Conservation (phyloP, 2,329 filamentous ascomycete species). For the Verticillium dahliae region DNA sequence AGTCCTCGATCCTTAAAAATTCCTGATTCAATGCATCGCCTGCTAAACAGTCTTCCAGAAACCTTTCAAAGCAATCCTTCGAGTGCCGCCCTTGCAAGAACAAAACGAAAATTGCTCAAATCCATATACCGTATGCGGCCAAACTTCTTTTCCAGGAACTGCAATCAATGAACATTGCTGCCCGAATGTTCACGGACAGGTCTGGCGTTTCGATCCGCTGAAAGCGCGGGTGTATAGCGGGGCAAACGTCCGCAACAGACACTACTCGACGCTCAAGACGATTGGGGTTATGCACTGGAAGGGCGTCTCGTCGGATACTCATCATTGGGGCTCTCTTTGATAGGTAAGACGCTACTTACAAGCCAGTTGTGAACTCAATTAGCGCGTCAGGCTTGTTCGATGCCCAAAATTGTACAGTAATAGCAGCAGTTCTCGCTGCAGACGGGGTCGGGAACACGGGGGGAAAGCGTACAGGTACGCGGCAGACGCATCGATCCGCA, state of each 20-base stretch:
- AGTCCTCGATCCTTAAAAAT: conserved; percentile 35
- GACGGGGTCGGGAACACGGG: not conserved
- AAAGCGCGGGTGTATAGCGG: conserved; percentile 6
- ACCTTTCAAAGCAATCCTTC: conserved; percentile 91
- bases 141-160: conserved; percentile 98
- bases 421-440: not conserved
- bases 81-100: conserved; percentile 98
- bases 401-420: not conserved
- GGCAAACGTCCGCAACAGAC: not conserved
- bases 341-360: not conserved
- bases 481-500: not conserved
- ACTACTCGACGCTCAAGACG: not conserved
- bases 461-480: not conserved
- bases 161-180: conserved; percentile 96
- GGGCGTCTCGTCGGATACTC: not conserved
- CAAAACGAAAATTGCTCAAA: conserved; percentile 96
- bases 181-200: conserved; percentile 89
- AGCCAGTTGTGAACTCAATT: not conserved
- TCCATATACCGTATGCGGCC: conserved; percentile 95
- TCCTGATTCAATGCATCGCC: not conserved
- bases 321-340: not conserved
- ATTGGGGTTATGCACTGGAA: not conserved
- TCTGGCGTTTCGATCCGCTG: conserved; percentile 68
- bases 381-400: not conserved
- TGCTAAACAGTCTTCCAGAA: conserved; percentile 47